These are phyloP conservation scores for Scedosporium dehoogii DNA, from an alignment of 2,329 filamentous ascomycete genomes.

Conservation along the genomic window DNA sequence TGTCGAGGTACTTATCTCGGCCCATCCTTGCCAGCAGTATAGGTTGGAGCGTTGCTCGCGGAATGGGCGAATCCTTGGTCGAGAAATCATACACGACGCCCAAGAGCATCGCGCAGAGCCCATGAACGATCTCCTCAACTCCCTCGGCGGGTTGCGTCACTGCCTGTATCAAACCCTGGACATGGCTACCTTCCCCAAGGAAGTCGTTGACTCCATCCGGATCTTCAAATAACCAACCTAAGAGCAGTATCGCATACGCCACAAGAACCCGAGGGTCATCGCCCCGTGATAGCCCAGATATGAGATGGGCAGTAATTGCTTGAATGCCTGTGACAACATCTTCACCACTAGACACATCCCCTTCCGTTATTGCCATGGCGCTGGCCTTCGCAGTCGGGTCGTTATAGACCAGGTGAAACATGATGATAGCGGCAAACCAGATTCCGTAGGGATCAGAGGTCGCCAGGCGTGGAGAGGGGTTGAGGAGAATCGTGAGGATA, in stretches of 20 bases:
- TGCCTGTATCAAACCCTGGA: constrained; percentile 75
- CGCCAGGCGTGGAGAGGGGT: constrained; percentile 47
- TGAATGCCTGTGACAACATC: constrained; percentile 94
- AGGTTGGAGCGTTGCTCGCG: constrained; percentile 69
- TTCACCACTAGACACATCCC: constrained; percentile 79
- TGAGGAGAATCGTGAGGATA: constrained; percentile 72
- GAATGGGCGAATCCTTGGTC: constrained; percentile 88
- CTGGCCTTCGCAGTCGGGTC: constrained; percentile 68
- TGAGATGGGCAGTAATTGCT: constrained; percentile 74
- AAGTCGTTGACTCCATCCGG: constrained; percentile 88
- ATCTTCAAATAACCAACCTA: constrained; percentile 87
- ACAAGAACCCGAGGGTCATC: constrained; percentile 72
- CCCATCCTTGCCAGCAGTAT: constrained; percentile 69
- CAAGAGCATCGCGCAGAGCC: constrained; percentile 73
- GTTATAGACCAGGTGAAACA: constrained; percentile 78
- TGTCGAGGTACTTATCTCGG: constrained; percentile 78
- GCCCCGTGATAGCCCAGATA: constrained; percentile 63
- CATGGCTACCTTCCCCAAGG: constrained; percentile 78
- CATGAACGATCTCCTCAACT: constrained; percentile 61
- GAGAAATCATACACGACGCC: constrained; percentile 95
- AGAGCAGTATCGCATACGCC: constrained; percentile 81
- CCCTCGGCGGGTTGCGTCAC: constrained; percentile 45
- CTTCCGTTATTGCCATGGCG: constrained; percentile 76
- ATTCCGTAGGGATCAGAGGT: constrained; percentile 71
- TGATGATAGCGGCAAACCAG: constrained; percentile 82